Evolutionary conservation across 768 basidiomycete species (phyloP).

Genomic region (Agrocybe pediades): DNA sequence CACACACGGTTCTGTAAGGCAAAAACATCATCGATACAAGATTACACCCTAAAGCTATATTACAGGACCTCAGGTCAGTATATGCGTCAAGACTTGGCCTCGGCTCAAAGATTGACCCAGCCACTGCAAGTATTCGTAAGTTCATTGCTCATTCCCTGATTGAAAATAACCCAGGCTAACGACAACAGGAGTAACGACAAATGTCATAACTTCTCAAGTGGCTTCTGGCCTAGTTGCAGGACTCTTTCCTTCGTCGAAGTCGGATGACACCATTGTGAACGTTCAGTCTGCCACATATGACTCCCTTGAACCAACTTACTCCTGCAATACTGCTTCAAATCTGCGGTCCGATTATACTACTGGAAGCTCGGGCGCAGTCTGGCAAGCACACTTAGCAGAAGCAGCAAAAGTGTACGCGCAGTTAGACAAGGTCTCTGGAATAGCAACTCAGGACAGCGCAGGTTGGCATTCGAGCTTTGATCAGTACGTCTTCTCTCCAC

Average conservation of each 20-base stretch:
- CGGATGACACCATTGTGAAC: slow-evolving; percentile 28
- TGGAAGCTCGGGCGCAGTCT: slow-evolving; percentile 34
- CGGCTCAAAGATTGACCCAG: slow-evolving; percentile 30
- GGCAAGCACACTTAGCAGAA: slow-evolving; percentile 42
- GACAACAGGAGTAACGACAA: slow-evolving; percentile 51
- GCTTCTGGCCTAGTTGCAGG: slow-evolving; percentile 47
- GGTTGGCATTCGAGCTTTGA: slow-evolving; percentile 56
- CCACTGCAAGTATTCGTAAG: slow-evolving; percentile 38
- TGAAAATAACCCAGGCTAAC: not conserved
- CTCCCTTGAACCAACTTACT: slow-evolving; percentile 49
- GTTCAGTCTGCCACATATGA: slow-evolving; percentile 44
- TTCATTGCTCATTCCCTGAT: not conserved
- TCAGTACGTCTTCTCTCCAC: slow-evolving; percentile 35
- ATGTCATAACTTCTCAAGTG: slow-evolving; percentile 54
- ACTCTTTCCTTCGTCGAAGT: slow-evolving; percentile 40
- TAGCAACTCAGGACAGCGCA: slow-evolving; percentile 33
- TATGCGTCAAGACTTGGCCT: slow-evolving; percentile 45
- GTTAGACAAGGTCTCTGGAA: slow-evolving; percentile 46
- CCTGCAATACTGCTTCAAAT: slow-evolving; percentile 38
- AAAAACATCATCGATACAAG: not conserved
- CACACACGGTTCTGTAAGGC: slow-evolving; percentile 43
- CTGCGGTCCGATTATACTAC: slow-evolving; percentile 38
- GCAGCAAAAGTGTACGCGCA: slow-evolving; percentile 40
- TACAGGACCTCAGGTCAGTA: slow-evolving; percentile 44
- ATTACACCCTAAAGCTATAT: not conserved